A percentile compares a stretch with the other conserved stretches of the same genome.
Conservation (phyloP, 106 monocot species). For the Allium cepa region DNA sequence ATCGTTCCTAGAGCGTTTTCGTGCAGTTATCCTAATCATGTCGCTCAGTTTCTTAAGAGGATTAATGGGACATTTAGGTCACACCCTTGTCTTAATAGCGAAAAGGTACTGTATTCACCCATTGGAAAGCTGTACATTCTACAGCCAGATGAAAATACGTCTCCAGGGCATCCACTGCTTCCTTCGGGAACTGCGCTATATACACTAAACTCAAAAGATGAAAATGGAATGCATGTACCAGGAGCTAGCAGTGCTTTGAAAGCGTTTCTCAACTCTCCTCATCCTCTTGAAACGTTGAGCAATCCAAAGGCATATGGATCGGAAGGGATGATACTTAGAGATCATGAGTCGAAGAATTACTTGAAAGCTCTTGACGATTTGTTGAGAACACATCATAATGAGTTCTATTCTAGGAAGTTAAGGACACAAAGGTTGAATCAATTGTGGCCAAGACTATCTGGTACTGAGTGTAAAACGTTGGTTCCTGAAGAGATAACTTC, state of each 20-base stretch:
- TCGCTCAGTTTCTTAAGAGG: conserved; percentile 55
- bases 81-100: conserved; percentile 72
- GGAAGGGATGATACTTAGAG: conserved; percentile 76
- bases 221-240: neutral
- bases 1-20: conserved; percentile 94
- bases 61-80: conserved; percentile 49
- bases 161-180: conserved; percentile 61
- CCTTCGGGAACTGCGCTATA: conserved; percentile 60
- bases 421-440: conserved; percentile 6
- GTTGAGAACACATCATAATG: conserved; percentile 14
- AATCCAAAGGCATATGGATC: conserved; percentile 68
- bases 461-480: neutral
- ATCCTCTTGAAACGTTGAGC: conserved; percentile 78
- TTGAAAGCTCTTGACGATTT: conserved; percentile 49
- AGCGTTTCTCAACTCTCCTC: conserved; percentile 74
- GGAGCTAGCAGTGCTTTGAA: conserved; percentile 17
- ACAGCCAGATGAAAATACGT: conserved; percentile 57
- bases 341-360: conserved; percentile 82
- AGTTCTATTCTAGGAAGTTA: conserved; percentile 1
- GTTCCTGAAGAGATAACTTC: neutral
- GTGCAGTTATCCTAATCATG: conserved; percentile 66
- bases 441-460: neutral
- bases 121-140: conserved; percentile 60
- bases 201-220: conserved; percentile 13
- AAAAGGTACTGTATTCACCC: conserved; percentile 68